phyloP scores from a whole-genome alignment of 768 basidiomycete species.

The Imleria badia region DNA sequence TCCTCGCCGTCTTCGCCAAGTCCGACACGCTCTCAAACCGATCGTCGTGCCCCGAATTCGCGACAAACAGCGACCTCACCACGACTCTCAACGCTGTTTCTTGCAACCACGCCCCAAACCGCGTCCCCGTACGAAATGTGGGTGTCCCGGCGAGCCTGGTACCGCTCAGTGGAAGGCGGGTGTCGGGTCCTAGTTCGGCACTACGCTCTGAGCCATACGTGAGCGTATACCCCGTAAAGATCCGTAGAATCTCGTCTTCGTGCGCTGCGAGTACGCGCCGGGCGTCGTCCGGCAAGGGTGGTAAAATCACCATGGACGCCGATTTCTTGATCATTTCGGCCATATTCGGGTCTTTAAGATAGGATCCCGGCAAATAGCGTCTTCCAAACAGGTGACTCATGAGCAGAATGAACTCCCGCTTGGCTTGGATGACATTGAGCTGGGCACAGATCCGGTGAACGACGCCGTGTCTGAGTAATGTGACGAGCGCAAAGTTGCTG shows the following conservation, averaged over 20 bases:
- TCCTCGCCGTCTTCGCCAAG: conserved; percentile 49
- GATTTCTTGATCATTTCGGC: conserved; percentile 40
- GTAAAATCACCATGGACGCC: conserved; percentile 58
- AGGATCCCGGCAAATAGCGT: conserved; percentile 49
- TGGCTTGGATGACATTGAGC: conserved; percentile 38
- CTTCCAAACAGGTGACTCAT: conserved; percentile 69
- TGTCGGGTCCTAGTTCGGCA: conserved; percentile 42
- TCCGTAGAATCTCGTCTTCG: conserved; percentile 46
- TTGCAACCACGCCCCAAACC: conserved; percentile 39
- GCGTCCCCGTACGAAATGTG: conserved; percentile 3
- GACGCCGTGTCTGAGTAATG: conserved; percentile 55
- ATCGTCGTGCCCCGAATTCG: conserved; percentile 67
- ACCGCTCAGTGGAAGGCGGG: conserved; percentile 49
- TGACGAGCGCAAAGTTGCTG: conserved; percentile 63
- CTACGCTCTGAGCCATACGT: conserved; percentile 45
- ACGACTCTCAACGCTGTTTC: conserved; percentile 37
- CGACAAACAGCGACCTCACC: conserved; percentile 62
- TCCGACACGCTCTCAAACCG: conserved; percentile 50
- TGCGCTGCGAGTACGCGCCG: conserved; percentile 44
- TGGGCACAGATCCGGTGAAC: conserved; percentile 57
- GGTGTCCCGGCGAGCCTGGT: conserved; percentile 21
- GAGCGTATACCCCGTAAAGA: conserved; percentile 57
- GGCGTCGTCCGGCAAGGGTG: conserved; percentile 44
- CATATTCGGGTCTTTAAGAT: conserved; percentile 38
- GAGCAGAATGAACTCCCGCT: conserved; percentile 50